phyloP scores from a whole-genome alignment of 176 grass and related monocot species.

The Oryza brachyantha region DNA sequence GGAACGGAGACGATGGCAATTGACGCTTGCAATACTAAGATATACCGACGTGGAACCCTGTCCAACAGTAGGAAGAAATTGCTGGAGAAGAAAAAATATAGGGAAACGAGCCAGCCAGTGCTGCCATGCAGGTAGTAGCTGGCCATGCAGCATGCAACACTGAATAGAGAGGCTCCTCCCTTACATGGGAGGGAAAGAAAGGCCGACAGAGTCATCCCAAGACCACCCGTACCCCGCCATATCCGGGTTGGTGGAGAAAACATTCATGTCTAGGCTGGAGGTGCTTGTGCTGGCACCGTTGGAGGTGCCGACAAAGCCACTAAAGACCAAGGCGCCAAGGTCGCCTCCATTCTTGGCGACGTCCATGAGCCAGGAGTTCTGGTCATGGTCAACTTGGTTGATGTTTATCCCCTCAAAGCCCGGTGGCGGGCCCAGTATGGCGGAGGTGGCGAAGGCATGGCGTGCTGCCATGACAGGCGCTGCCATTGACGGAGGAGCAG shows the following conservation, averaged over 20 bases:
- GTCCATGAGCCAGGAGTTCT: neutral
- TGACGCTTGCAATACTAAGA: neutral
- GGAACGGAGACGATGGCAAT: neutral
- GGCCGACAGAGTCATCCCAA: neutral
- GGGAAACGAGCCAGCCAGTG: neutral
- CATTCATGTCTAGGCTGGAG: too few species aligned
- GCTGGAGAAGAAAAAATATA: neutral
- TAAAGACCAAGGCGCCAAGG: neutral
- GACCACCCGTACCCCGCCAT: neutral
- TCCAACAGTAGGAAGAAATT: neutral
- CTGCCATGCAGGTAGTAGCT: neutral
- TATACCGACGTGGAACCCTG: neutral
- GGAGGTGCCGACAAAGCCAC: neutral
- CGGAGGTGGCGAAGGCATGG: neutral
- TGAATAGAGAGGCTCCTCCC: neutral
- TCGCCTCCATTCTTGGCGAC: neutral
- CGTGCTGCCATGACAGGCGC: too few species aligned
- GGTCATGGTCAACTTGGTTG: neutral
- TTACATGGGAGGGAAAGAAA: slow-evolving; percentile 7
- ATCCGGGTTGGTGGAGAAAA: neutral
- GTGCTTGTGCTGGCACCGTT: neutral
- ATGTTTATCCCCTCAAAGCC: neutral
- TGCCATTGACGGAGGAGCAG: too few species aligned
- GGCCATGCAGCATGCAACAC: neutral
- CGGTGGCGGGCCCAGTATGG: neutral